phyloP scores from a whole-genome alignment of 257 asterid genomes.

The Solanum sejunctum region DNA sequence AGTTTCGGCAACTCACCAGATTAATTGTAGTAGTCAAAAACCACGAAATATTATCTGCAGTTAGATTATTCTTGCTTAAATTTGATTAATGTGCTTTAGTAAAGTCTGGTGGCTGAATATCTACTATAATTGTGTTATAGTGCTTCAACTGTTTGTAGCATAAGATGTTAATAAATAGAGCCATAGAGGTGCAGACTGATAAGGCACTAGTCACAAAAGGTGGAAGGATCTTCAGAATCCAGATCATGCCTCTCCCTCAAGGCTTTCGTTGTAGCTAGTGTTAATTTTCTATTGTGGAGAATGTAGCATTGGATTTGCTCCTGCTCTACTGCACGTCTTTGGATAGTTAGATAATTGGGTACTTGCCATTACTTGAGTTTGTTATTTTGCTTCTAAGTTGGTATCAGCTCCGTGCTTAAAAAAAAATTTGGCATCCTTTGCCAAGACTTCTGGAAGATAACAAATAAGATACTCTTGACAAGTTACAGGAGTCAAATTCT shows the following conservation, averaged over 20 bases:
- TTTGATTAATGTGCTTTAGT: neutral
- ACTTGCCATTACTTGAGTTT: neutral
- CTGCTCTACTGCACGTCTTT: neutral
- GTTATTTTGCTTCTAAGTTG: neutral
- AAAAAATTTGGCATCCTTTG: neutral
- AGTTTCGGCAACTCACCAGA: neutral
- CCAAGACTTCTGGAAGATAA: neutral
- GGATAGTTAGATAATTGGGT: neutral
- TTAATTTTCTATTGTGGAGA: neutral
- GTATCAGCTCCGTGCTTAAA: neutral
- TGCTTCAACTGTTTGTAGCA: neutral
- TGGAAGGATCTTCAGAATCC: neutral
- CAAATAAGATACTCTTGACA: neutral
- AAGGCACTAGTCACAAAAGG: neutral
- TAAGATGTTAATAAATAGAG: neutral
- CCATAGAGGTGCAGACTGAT: neutral
- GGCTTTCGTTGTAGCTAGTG: neutral
- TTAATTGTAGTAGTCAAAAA: neutral
- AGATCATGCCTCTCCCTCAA: neutral
- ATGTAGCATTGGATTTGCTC: neutral
- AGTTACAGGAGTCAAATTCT: neutral
- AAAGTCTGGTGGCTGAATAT: neutral
- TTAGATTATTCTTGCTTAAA: neutral
- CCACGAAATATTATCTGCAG: neutral
- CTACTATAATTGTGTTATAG: neutral